Conservation (phyloP, 2,329 filamentous ascomycete genomes). For the Davidsoniella virescens region DNA sequence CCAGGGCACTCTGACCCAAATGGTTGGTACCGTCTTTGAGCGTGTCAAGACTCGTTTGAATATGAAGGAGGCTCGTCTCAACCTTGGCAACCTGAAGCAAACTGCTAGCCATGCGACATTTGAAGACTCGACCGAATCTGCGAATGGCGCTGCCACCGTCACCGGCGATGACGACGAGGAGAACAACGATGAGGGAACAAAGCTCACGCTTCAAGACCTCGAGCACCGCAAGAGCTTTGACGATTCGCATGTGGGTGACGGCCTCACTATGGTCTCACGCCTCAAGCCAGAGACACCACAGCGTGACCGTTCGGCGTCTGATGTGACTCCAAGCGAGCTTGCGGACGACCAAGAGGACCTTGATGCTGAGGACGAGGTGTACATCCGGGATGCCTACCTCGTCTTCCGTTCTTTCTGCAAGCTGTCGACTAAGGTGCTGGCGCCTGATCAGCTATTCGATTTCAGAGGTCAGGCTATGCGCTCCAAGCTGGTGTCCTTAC, state of each 20-base stretch:
- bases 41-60: constrained; percentile 74
- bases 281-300: constrained; percentile 30
- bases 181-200: constrained; percentile 25
- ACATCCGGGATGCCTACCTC: constrained; percentile 90
- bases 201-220: constrained; percentile 50
- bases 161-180: constrained; percentile 24
- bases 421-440: constrained; percentile 78
- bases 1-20: constrained; percentile 91
- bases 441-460: constrained; percentile 83
- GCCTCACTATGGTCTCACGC: constrained; percentile 50
- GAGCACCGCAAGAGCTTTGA: constrained; percentile 54
- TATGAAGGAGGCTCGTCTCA: constrained; percentile 66
- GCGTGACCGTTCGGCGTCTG: constrained; percentile 32
- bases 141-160: constrained; percentile 22
- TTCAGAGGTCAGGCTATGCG: constrained; percentile 91
- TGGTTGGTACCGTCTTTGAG: constrained; percentile 97
- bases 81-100: constrained; percentile 34
- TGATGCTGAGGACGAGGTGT: constrained; percentile 78
- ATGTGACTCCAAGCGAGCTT: constrained; percentile 37
- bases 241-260: constrained; percentile 50
- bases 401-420: constrained; percentile 98
- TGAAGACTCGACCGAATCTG: constrained; percentile 19
- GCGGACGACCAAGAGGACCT: constrained; percentile 42
- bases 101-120: constrained; percentile 37
- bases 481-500: constrained; percentile 86